These are phyloP conservation scores for Echinosophora koreensis DNA, from an alignment of 306 rosid species.

Conservation along the genomic window DNA sequence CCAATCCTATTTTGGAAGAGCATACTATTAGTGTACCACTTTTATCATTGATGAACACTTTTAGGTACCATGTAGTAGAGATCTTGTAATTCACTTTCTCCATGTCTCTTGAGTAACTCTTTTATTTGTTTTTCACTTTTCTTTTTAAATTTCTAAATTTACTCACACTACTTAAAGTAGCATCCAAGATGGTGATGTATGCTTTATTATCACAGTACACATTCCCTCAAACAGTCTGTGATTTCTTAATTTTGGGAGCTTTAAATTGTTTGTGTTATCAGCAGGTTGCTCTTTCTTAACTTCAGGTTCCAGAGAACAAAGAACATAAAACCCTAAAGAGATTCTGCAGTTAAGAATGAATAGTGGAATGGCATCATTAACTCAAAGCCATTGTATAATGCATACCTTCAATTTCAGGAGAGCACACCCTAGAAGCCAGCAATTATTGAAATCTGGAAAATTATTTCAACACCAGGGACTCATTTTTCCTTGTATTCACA, in stretches of 20 bases:
- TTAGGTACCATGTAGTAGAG: neutral
- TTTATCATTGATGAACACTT: neutral
- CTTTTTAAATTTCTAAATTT: conserved; percentile 3
- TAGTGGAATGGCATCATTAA: conserved; percentile 59
- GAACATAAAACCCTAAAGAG: conserved; percentile 10
- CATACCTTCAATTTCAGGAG: conserved; percentile 43
- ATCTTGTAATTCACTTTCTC: conserved; percentile 9
- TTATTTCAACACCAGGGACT: conserved; percentile 44
- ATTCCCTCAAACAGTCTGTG: neutral
- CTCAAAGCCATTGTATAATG: conserved; percentile 44
- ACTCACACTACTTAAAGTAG: conserved; percentile 16
- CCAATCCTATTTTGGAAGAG: neutral
- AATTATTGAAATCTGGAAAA: conserved; percentile 53
- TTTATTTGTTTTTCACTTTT: conserved; percentile 4
- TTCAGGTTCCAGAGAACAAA: conserved; percentile 44
- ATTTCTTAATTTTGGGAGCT: conserved; percentile 8
- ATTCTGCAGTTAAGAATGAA: conserved; percentile 43
- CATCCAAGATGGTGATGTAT: conserved; percentile 5
- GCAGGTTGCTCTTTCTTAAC: conserved; percentile 33
- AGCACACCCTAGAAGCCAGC: conserved; percentile 45
- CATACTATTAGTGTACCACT: conserved; percentile 4
- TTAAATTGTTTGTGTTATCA: neutral
- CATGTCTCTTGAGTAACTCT: neutral
- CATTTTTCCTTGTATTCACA: conserved; percentile 44
- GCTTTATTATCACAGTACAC: neutral